Base-by-base conservation (phyloP, 1,139 yeast species). In the Pichia sp. region DNA sequence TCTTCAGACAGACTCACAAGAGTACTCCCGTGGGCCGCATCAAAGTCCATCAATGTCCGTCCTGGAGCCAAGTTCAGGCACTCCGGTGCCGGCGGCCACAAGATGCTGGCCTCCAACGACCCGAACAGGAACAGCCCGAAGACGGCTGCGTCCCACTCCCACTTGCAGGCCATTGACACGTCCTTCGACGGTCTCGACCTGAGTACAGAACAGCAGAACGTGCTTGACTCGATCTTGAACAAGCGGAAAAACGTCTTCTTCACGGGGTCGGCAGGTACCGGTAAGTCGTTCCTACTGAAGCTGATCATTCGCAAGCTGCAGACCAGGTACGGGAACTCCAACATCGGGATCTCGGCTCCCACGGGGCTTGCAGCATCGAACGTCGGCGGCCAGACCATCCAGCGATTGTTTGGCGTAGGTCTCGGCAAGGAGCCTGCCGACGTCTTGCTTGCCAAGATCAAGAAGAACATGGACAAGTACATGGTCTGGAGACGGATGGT, bases 291-390 rank as follows among this genome's bases (percentile, higher is more conserved):
- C 20, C 79, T 91, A 10, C 72, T 91, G 51, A 74, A 79, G 50
- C 79, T 80, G 45, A 72, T 91, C 40, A 87, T 90, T 24, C 66
- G 69, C 12, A 66, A 69, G 16, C 64, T 84, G 46, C 67, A 72
- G 16, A 68, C 73, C 6, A 70, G 75, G 48, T 67, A 74, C 54
- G 81, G 81, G 1, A 64, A 69, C 2, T 74, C 74, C 10, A 71
- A 75, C 0, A 86, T 91, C 2, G 96, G 93, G 0, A 83, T 91
- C 2, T 87, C 96, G 1, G 97, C 97, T 0, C 87, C 96, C 0
- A 90, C 97, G 0, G 98, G 97, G 1, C 72, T 91, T 62, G 97
- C 97, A 0, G 97, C 96, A 0, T 81, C 88, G 46, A 89, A 87
- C 64, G 84, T 91, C 62, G 93, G 91, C 1, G 97, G 97, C 17